Conservation (phyloP, 2,329 filamentous ascomycete genomes). For the Claviceps sp. region DNA sequence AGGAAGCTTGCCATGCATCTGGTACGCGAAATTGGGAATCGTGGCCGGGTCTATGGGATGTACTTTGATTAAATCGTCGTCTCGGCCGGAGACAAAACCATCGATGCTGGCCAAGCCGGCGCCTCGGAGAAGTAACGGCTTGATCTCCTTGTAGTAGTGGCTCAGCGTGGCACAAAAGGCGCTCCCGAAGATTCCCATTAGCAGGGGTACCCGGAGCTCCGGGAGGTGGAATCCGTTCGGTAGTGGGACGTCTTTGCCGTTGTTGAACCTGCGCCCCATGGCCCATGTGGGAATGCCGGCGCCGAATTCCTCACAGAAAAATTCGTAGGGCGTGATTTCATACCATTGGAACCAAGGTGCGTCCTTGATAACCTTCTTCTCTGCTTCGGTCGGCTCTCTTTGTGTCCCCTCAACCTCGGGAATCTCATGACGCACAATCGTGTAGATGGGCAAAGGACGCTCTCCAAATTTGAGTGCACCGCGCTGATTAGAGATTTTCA, state of each 20-base stretch:
- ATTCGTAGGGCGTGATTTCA: slow-evolving; percentile 86
- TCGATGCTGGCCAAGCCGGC: slow-evolving; percentile 68
- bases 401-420: slow-evolving; percentile 39
- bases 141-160: slow-evolving; percentile 89
- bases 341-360: slow-evolving; percentile 98
- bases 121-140: slow-evolving; percentile 65
- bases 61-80: slow-evolving; percentile 76
- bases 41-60: slow-evolving; percentile 88
- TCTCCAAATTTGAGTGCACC: slow-evolving; percentile 63
- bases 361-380: slow-evolving; percentile 38
- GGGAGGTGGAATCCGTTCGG: slow-evolving; percentile 60
- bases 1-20: slow-evolving; percentile 64
- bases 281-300: slow-evolving; percentile 95
- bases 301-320: slow-evolving; percentile 84
- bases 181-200: slow-evolving; percentile 92
- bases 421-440: slow-evolving; percentile 89
- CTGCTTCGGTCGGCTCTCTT: slow-evolving; percentile 4
- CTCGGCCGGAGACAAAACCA: slow-evolving; percentile 66
- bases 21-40: slow-evolving; percentile 79
- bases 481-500: slow-evolving; percentile 83
- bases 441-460: slow-evolving; percentile 87
- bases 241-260: slow-evolving; percentile 40
- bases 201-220: slow-evolving; percentile 67
- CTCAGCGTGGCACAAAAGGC: slow-evolving; percentile 92
- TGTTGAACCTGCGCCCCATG: slow-evolving; percentile 67